phyloP scores from a whole-genome alignment of 2,329 filamentous ascomycete genomes.

The Pseudogymnoascus sp. region DNA sequence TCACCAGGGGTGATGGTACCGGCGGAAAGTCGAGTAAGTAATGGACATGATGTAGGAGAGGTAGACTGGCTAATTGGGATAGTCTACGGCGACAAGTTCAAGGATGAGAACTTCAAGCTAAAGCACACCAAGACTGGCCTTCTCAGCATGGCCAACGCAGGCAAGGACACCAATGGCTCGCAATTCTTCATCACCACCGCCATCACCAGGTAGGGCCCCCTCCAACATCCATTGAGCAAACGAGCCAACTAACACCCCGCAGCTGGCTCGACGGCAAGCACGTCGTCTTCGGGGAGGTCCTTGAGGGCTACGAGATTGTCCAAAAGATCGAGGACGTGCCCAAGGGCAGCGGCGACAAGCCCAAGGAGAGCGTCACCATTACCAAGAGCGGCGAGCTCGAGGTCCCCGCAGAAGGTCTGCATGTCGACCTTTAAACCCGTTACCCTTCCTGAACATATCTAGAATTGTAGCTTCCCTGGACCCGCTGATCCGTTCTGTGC shows the following conservation, averaged over 20 bases:
- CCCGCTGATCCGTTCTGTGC: constrained; percentile 25
- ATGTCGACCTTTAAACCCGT: constrained; percentile 68
- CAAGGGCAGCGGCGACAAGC: constrained; percentile 61
- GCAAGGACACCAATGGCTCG: constrained; percentile 77
- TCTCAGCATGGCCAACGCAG: constrained; percentile 78
- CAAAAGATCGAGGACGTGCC: constrained; percentile 66
- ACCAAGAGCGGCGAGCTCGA: constrained; percentile 75
- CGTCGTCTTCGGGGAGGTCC: constrained; percentile 82
- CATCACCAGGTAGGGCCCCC: constrained; percentile 53
- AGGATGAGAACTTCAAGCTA: constrained; percentile 91
- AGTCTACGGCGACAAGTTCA: constrained; percentile 78
- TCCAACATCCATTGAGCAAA: too few relatives aligned
- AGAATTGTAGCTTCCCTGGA: constrained; percentile 16
- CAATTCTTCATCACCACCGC: constrained; percentile 90
- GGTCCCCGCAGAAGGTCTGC: constrained; percentile 85
- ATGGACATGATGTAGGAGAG: background rate
- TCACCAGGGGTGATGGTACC: constrained; percentile 73
- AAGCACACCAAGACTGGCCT: constrained; percentile 82
- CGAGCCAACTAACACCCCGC: constrained; percentile 18
- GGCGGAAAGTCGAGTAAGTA: constrained; percentile 74
- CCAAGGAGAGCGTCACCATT: constrained; percentile 62
- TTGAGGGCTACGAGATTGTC: constrained; percentile 76
- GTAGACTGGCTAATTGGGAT: constrained; percentile 16
- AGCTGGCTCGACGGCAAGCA: constrained; percentile 78
- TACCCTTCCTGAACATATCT: constrained; percentile 16